phyloP scores from a whole-genome alignment of 2,329 filamentous ascomycete genomes.

The Penicillium hesseltinei region DNA sequence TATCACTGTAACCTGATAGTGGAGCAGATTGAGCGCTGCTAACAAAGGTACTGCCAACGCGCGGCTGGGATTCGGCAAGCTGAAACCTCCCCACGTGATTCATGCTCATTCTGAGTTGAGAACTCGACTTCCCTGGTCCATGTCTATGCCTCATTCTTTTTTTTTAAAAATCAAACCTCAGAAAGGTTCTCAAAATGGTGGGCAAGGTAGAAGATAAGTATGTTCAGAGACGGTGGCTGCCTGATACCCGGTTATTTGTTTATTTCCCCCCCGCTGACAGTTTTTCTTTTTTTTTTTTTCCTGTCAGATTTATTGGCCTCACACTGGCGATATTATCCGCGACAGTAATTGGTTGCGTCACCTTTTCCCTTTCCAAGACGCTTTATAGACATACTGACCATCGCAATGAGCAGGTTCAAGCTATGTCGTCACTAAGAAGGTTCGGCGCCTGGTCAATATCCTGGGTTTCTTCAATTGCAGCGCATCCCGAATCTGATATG shows the following conservation, averaged over 20 bases:
- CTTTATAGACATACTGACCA: not conserved
- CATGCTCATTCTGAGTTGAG: not conserved
- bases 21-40: not conserved
- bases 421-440: not conserved
- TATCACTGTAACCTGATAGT: not conserved
- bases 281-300: too few relatives aligned
- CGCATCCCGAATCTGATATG: conserved; percentile 17
- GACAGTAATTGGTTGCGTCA: not conserved
- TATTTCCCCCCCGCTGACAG: not conserved
- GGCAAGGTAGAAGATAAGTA: not conserved
- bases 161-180: not conserved
- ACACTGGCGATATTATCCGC: not conserved
- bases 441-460: not conserved
- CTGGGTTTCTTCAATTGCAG: not conserved
- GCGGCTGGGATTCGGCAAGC: not conserved
- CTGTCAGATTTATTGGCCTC: not conserved
- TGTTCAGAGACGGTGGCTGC: not conserved
- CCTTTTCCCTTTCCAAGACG: not conserved
- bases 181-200: not conserved
- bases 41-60: not conserved
- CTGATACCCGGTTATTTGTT: not conserved
- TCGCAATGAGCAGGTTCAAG: not conserved
- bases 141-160: not conserved
- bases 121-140: not conserved
- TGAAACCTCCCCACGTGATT: not conserved